These are phyloP conservation scores for Fraxinus paxiana DNA, from an alignment of 305 asterid species.

Conservation along the genomic window DNA sequence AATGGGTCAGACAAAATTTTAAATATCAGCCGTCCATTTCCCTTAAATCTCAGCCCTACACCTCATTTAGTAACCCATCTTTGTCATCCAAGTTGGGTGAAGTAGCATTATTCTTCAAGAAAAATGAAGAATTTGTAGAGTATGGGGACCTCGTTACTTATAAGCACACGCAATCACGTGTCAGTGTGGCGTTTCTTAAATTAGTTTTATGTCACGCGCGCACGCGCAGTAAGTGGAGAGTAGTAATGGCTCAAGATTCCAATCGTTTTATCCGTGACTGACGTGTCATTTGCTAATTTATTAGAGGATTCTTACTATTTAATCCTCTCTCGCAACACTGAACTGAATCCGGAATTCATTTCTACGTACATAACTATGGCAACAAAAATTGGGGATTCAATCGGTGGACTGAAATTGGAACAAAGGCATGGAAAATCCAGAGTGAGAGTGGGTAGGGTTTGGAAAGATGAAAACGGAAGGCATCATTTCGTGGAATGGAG, in stretches of 20 bases:
- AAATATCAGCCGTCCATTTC: too few species aligned
- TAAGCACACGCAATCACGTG: background rate
- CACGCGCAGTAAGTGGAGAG: background rate
- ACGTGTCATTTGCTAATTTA: background rate
- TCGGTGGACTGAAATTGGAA: conserved; percentile 52
- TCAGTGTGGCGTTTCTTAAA: background rate
- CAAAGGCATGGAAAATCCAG: conserved; percentile 87
- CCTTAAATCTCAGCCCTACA: too few species aligned
- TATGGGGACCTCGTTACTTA: background rate
- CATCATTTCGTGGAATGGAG: conserved; percentile 79
- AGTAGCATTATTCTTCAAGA: too few species aligned
- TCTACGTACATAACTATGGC: background rate
- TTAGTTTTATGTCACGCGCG: background rate
- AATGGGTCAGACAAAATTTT: too few species aligned
- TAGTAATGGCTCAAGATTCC: background rate
- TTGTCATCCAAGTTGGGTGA: too few species aligned
- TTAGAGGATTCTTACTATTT: background rate
- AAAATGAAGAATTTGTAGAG: too few species aligned
- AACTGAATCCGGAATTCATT: background rate
- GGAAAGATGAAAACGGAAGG: conserved; percentile 61
- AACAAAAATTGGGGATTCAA: background rate
- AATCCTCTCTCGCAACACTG: background rate
- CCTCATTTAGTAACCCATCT: too few species aligned
- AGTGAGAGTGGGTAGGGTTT: conserved; percentile 76
- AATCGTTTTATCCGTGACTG: background rate